These are phyloP conservation scores for Physcomitrellopsis africana DNA, from an alignment of 225 moss, liverwort and hornwort genomes.

Conservation along the genomic window DNA sequence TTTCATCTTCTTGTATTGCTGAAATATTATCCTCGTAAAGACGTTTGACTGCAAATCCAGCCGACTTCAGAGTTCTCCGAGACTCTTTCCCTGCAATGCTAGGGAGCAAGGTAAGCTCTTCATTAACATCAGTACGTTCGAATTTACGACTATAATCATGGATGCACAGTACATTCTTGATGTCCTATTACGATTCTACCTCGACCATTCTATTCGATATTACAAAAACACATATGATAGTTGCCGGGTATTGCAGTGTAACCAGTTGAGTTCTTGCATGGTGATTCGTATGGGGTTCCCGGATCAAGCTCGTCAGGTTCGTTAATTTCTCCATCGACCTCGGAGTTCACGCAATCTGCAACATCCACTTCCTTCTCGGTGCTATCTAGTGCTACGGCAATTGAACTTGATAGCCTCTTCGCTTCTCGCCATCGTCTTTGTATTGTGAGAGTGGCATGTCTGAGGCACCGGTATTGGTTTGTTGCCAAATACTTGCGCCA, in stretches of 20 bases:
- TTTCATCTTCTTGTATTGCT: conserved; percentile 46
- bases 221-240: too few relatives aligned
- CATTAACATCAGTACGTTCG: neutral
- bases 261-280: conserved; percentile 27
- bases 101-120: conserved; percentile 2
- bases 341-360: neutral
- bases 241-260: neutral
- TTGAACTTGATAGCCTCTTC: neutral
- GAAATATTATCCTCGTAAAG: conserved; percentile 43
- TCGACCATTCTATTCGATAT: neutral
- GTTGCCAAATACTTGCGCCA: conserved; percentile 50
- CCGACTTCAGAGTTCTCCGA: conserved; percentile 16
- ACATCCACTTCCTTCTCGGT: neutral
- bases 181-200: neutral
- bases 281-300: neutral
- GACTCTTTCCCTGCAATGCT: conserved; percentile 28
- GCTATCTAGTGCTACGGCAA: conserved; percentile 2
- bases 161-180: neutral
- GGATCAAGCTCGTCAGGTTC: conserved; percentile 6
- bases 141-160: neutral
- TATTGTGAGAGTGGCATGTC: conserved; percentile 21
- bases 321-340: conserved; percentile 4
- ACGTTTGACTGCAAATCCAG: conserved; percentile 35
- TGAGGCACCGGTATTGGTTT: conserved; percentile 32
- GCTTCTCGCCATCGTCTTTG: conserved; percentile 44